Base-by-base conservation (phyloP, 192 early-diverging fungal genomes). In the Allomyces arbusculus region DNA sequence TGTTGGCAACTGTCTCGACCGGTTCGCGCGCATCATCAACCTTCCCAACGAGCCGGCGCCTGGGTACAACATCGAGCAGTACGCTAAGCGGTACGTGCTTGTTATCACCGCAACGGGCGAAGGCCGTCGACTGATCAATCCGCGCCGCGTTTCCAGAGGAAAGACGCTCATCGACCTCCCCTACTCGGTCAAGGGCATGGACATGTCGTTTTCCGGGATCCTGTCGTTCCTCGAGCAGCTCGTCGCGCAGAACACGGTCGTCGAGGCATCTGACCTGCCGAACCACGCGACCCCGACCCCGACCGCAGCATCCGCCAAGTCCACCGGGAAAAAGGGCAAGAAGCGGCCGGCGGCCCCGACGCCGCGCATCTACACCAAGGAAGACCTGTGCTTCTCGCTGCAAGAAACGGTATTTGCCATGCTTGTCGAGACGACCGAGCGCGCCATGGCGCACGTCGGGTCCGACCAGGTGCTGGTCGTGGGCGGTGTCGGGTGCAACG, bases 371-470 rank as follows among this genome's bases (percentile, higher is more conserved):
- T 73, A 81, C 24, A 87, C 90, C 8, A 77, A 81, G 20, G 93
- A 91, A 23, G 94, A 99, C 65, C 77, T 99, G n/a, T 99, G 95
- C 76, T 99, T 85, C 69, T 95, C 92, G 40, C 75, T 99, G 24
- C 95, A 99, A 65, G 95, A 99, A 68, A 99, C 87, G 2, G 72
- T 95, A 62, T 99, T 97, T 91, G 92, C 95, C 16, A 99, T 99
- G 95, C 77, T 99, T 58, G 91, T 99, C n/a, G 95, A 99, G 76
- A 95, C 87, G 44, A 99, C 95, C 24, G 95, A 99, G 75, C 81
- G 95, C 6, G 93, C 95, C 7, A 97, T 99, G 93, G 94, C 95
- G 2, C 95, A 99, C 69, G 90, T 99, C 69, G 92, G 89, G 25
- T 83, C 85, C 45, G 75, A 71, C 25, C 89, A 97, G 66, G 95